Base-by-base conservation (phyloP, 2,329 filamentous ascomycete species). In the Calonectria crousiana region DNA sequence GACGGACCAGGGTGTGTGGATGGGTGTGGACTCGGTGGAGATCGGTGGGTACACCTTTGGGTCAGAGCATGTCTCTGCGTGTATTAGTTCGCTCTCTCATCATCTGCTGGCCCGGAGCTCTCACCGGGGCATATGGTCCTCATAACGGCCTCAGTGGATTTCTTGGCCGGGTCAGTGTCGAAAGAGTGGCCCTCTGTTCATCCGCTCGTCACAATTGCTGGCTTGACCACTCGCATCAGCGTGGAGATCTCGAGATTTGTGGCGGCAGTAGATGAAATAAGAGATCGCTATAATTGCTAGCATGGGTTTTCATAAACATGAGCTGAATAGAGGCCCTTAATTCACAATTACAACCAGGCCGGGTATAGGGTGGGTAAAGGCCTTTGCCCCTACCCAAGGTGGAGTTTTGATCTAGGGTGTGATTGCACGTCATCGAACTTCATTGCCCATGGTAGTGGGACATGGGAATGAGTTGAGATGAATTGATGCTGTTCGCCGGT, bases 1-100 rank as follows among this genome's bases (percentile, higher is more conserved):
- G 79, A 79, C 77, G 66, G 77, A 79, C 76, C 74, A 80, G 79
- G 79, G 72, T 77, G 70, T 64, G 68, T 56, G 51, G 30, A 47
- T 72, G 76, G 76, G 73, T 73, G 76, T 74, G 64, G 77, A 16
- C 56, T 41, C 77, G 76, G 77, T 75, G 77, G 60, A 69, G 65
- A 71, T 72, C 69, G 44, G 67, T 58, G 71, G 71, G 66, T 66
- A 62, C 52, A n/a, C 41, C 41, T 51, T 36, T 32, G 58, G 60
- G 38, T 44, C 67, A 49, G 68, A 65, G 68, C 44, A 70, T 44
- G 51, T 68, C 52, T 32, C 66, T 68, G 38, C 32, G 32, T 53
- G 52, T 52, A 44, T 47, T 62, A 70, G 44, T 60, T 64, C 34
- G 52, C 26, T 67, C 64, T 66, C 60, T 49, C 49, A 26, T 44